Evolutionary conservation across 257 asterid genomes (phyloP).

Genomic region (Nicotiana undulata): DNA sequence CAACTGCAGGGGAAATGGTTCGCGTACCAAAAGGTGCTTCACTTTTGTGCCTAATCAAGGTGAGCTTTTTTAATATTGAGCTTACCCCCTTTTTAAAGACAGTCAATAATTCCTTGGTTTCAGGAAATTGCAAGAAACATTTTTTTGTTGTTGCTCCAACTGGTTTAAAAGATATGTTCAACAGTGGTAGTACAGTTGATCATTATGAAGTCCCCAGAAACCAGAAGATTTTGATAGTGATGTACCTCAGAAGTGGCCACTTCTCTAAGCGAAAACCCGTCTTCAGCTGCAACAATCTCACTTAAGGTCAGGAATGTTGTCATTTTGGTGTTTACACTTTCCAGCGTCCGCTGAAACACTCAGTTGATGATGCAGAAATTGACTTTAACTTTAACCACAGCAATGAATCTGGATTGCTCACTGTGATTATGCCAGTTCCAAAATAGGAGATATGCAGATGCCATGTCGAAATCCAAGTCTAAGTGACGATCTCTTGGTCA

Average conservation of each 20-base stretch:
- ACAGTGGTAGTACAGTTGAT: constrained; percentile 69
- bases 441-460: constrained; percentile 59
- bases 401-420: constrained; percentile 38
- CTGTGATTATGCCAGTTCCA: constrained; percentile 32
- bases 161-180: constrained; percentile 73
- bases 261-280: constrained; percentile 1
- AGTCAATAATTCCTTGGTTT: neutral
- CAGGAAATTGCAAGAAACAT: constrained; percentile 42
- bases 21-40: constrained; percentile 64
- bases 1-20: no score
- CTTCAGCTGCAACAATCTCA: constrained; percentile 33
- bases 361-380: constrained; percentile 30
- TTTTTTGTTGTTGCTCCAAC: constrained; percentile 66
- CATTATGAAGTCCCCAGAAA: constrained; percentile 33
- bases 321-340: constrained; percentile 62
- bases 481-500: neutral
- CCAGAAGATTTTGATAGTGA: constrained; percentile 15
- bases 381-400: constrained; percentile 40
- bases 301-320: constrained; percentile 65
- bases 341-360: constrained; percentile 50
- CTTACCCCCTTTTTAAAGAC: neutral
- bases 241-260: neutral
- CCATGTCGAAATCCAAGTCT: constrained; percentile 49
- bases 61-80: constrained; percentile 16
- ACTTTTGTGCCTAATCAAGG: constrained; percentile 60